A percentile compares a stretch with the other conserved stretches of the same genome.
These are phyloP conservation scores for Suaeda aralocaspica DNA, from an alignment of 148 eudicot genomes.

Conservation along the genomic window DNA sequence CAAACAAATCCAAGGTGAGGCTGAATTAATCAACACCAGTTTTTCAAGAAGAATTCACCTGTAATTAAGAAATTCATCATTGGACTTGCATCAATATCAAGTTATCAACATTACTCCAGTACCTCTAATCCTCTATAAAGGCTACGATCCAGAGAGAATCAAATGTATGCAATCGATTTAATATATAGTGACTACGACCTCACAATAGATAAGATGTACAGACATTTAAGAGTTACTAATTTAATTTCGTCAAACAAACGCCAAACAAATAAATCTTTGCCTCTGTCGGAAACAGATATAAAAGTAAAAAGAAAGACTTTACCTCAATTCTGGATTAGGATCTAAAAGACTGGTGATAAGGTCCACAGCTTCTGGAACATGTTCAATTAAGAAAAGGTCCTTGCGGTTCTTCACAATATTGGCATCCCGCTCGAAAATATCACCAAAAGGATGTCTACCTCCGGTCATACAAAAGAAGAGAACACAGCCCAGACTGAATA, in stretches of 20 bases:
- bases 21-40: no score
- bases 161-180: no score
- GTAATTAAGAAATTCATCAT: no score
- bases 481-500: slow-evolving; percentile 84
- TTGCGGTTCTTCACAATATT: slow-evolving; percentile 63
- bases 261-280: not conserved
- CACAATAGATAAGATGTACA: not conserved
- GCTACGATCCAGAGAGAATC: no score
- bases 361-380: slow-evolving; percentile 86
- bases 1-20: no score
- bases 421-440: slow-evolving; percentile 72
- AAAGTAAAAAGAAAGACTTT: slow-evolving; percentile 3
- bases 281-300: not conserved
- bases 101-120: no score
- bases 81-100: no score
- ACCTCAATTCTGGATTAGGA: slow-evolving; percentile 70
- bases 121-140: no score
- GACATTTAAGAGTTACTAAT: not conserved
- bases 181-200: not conserved
- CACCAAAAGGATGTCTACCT: slow-evolving; percentile 94
- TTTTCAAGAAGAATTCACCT: no score
- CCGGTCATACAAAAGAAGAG: slow-evolving; percentile 85
- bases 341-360: slow-evolving; percentile 62
- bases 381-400: slow-evolving; percentile 70
- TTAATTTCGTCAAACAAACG: not conserved